A percentile compares a stretch with the other conserved stretches of the same genome.
Evolutionary conservation across 1,139 yeast species (phyloP).

Genomic region (Lodderomyces metapsilosis): DNA sequence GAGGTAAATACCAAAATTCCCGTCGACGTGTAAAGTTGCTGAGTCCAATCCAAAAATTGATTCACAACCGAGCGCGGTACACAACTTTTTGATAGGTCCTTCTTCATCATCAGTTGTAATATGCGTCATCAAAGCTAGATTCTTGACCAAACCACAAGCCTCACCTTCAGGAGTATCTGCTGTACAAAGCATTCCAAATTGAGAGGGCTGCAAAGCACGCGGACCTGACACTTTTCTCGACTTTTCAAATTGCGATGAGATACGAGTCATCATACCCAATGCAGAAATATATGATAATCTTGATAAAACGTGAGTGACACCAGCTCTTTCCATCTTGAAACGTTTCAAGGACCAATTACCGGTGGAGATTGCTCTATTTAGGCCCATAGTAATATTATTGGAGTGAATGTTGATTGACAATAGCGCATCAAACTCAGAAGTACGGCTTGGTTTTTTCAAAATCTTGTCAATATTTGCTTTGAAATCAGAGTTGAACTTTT

Average conservation of each 20-base stretch:
- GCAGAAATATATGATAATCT: constrained; percentile 92
- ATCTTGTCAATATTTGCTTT: constrained; percentile 93
- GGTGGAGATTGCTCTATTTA: constrained; percentile 94
- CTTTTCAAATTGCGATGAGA: constrained; percentile 95
- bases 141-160: constrained; percentile 98
- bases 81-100: constrained; percentile 73
- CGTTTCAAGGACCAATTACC: constrained; percentile 99
- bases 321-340: constrained; percentile 99
- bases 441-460: constrained; percentile 88
- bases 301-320: constrained; percentile 94
- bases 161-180: constrained; percentile 99
- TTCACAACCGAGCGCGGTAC: constrained; percentile 87
- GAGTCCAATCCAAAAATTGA: constrained; percentile 80
- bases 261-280: constrained; percentile 99
- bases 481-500: constrained; percentile 91
- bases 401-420: constrained; percentile 87
- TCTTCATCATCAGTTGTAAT: constrained; percentile 98
- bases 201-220: constrained; percentile 98
- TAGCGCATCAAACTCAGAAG: constrained; percentile 92
- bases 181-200: constrained; percentile 97
- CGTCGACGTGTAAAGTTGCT: constrained; percentile 71
- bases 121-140: constrained; percentile 96
- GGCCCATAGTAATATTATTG: constrained; percentile 88
- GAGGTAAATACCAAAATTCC: constrained; percentile 79
- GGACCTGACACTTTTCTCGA: constrained; percentile 98